These are phyloP conservation scores for Paspalum vaginatum DNA, from an alignment of 176 grass and related monocot species.

Conservation along the genomic window DNA sequence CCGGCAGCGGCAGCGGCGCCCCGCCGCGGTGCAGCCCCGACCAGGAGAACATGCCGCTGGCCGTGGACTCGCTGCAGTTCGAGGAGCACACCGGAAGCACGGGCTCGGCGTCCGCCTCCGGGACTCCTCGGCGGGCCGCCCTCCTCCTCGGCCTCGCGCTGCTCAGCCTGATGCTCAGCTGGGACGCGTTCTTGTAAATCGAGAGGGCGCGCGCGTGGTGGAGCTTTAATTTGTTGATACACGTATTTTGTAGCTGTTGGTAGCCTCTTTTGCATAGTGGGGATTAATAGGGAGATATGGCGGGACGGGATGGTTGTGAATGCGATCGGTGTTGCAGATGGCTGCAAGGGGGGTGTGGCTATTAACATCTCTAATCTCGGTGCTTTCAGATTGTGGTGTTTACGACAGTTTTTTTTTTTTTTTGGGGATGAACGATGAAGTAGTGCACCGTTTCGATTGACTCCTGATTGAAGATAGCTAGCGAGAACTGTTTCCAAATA, in stretches of 20 bases:
- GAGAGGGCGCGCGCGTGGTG: background rate
- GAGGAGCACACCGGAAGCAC: constrained; percentile 57
- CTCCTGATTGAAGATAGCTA: background rate
- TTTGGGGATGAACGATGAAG: background rate
- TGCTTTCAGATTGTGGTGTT: constrained; percentile 2
- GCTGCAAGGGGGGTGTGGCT: background rate
- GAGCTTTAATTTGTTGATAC: constrained; percentile 45
- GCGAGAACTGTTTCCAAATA: background rate
- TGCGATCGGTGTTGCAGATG: background rate
- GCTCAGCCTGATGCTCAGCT: constrained; percentile 1
- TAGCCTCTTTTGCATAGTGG: constrained; percentile 52
- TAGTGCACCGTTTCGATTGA: background rate
- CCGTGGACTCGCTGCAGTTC: constrained; percentile 95
- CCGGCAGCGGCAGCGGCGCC: background rate
- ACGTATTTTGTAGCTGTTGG: constrained; percentile 37
- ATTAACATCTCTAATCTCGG: background rate
- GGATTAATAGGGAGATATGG: constrained; percentile 10
- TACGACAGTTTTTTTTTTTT: background rate
- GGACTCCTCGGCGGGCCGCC: background rate
- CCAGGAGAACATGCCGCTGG: constrained; percentile 97
- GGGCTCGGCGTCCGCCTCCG: constrained; percentile 10
- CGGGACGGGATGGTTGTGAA: background rate
- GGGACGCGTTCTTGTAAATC: constrained; percentile 31
- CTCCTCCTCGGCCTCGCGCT: constrained; percentile 39
- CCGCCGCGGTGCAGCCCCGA: constrained; percentile 76